Conservation (phyloP, 108 stramenopile genomes). For the Fragilariopsis cylindrus region DNA sequence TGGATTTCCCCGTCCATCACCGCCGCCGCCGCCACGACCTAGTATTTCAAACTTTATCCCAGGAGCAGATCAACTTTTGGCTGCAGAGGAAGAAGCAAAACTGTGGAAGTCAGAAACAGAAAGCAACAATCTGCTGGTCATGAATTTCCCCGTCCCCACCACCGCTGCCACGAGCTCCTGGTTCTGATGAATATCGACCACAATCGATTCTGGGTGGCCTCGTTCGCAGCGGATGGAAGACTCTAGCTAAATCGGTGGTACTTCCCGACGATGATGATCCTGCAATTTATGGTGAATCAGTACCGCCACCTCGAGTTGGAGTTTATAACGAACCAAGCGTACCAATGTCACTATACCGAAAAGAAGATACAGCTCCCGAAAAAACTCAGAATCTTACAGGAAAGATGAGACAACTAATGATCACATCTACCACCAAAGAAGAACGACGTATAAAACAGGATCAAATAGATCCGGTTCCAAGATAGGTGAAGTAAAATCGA, state of each 20-base stretch:
- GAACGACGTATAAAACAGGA: neutral
- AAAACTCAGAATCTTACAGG: neutral
- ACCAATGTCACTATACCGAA: slow-evolving; percentile 12
- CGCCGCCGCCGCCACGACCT: neutral
- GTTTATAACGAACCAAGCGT: neutral
- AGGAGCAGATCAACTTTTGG: slow-evolving; percentile 25
- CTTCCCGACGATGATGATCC: slow-evolving; percentile 59
- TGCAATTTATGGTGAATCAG: slow-evolving; percentile 28
- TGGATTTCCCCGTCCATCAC: slow-evolving; percentile 1
- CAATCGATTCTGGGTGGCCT: slow-evolving; percentile 77
- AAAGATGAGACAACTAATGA: neutral
- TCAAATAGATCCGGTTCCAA: neutral
- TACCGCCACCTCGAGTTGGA: slow-evolving; percentile 3
- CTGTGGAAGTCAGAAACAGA: slow-evolving; percentile 13
- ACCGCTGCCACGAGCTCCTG: slow-evolving; percentile 2
- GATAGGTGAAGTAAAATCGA: no score
- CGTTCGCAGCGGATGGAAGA: slow-evolving; percentile 61
- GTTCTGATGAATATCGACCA: slow-evolving; percentile 33
- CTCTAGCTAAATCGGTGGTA: slow-evolving; percentile 63
- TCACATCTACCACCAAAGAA: neutral
- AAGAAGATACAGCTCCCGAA: slow-evolving; percentile 17
- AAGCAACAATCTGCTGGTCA: slow-evolving; percentile 13
- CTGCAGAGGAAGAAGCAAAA: slow-evolving; percentile 18
- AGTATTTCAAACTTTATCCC: slow-evolving; percentile 34
- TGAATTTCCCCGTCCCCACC: slow-evolving; percentile 12